A percentile compares a stretch with the other conserved stretches of the same genome.
phyloP scores from a whole-genome alignment of 371 early-diverging fungal genomes.

The Haplosporangium sp. region DNA sequence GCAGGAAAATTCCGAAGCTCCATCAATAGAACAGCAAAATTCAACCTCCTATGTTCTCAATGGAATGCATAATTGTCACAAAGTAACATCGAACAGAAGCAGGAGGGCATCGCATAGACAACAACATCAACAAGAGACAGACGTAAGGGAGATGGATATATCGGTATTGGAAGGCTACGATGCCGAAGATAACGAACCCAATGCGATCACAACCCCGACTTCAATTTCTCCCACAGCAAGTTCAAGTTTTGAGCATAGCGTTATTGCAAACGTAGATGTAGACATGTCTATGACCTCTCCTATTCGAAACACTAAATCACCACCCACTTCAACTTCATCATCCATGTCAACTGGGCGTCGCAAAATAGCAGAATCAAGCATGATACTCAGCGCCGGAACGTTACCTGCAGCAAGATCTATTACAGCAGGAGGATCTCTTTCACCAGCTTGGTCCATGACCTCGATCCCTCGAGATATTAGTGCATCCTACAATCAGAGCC shows the following conservation, averaged over 20 bases:
- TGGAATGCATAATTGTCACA: constrained; percentile 21
- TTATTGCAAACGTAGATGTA: constrained; percentile 8
- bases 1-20: neutral
- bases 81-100: neutral
- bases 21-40: constrained; percentile 9
- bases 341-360: constrained; percentile 22
- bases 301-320: constrained; percentile 23
- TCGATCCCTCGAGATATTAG: constrained; percentile 51
- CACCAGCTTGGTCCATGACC: constrained; percentile 49
- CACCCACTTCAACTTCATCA: constrained; percentile 32
- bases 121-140: constrained; percentile 1
- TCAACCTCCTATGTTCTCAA: constrained; percentile 26
- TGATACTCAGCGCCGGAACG: constrained; percentile 23
- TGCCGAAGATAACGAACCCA: constrained; percentile 1
- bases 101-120: constrained; percentile 4
- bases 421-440: constrained; percentile 25
- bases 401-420: neutral
- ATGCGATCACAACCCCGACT: constrained; percentile 9
- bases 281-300: constrained; percentile 35
- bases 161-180: neutral
- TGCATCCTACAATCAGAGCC: constrained; percentile 21
- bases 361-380: constrained; percentile 39
- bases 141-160: neutral
- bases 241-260: constrained; percentile 12
- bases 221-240: constrained; percentile 11